Evolutionary conservation across 179 eudicot genomes (phyloP), one percentile per base, ranked within the genome.

Genomic region (Heliamphora ciliata): DNA sequence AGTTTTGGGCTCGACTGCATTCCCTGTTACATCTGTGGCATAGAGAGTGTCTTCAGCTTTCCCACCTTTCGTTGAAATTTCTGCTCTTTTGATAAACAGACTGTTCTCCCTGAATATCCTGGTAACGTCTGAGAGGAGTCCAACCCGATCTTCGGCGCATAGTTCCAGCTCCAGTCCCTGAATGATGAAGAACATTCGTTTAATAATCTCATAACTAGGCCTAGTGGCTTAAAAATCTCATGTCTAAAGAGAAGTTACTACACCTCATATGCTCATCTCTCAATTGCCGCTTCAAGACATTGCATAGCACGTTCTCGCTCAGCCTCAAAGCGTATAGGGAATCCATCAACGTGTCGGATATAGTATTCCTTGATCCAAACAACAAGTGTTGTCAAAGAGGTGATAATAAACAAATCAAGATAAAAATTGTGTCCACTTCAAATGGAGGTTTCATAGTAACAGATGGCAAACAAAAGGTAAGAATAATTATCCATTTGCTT

Each of bases 211-310:
- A 69, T 4, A 40, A 48, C 15, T 69, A 40, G 56, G 54, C 52
- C 2, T 58, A 58, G 24, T 6, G 44, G 76, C 66, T 54, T 68
- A 48, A 54, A 80, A 44, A 55, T 66, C 7, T 63, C 51, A 31
- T 65, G 80, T 48, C 24, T 59, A 55, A 18, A 55, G 40, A 48
- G n/a, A 9, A 66, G 79, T 31, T 13, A 61, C 31, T 52, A 17
- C 46, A 85, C 99, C 91, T 92, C 99, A 51, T 90, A 89, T 69
- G 88, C 89, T 81, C 98, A 84, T 82, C 99, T 87, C 84, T 93
- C 89, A 21, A 94, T 89, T 44, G 98, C 98, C 10, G 98, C 99
- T 88, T 94, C 93, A 56, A 97, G 95, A 82, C 99, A 97, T 76
- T 93, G 90, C 64, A 91, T 81, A 15, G 93, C 92, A 58, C 94